Evolutionary conservation across 495 filamentous ascomycete species (phyloP).

Genomic region (Haplographium delicatum): DNA sequence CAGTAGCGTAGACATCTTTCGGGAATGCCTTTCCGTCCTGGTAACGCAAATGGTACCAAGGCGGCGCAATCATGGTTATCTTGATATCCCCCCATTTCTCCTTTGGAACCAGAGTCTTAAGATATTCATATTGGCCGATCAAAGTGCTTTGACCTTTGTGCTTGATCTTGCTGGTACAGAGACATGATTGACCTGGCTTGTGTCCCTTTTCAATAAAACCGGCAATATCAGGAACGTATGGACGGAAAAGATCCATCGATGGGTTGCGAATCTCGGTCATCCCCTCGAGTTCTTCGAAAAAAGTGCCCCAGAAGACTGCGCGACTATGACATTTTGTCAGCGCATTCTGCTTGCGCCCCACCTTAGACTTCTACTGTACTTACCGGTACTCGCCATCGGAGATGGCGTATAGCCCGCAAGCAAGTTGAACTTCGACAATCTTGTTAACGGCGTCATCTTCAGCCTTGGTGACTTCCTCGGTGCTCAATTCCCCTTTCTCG

Average conservation of each 20-base stretch:
- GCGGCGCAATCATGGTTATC: conserved; percentile 67
- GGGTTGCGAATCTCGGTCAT: conserved; percentile 59
- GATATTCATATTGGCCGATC: conserved; percentile 61
- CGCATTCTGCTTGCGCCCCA: background rate
- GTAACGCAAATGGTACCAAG: conserved; percentile 73
- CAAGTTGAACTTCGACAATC: conserved; percentile 59
- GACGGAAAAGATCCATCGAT: conserved; percentile 57
- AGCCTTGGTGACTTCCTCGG: conserved; percentile 43
- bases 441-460: conserved; percentile 65
- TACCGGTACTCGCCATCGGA: conserved; percentile 74
- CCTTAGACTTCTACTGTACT: conserved; percentile 22
- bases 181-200: conserved; percentile 63
- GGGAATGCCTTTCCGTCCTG: conserved; percentile 65
- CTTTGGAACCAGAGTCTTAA: conserved; percentile 55
- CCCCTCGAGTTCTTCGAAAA: conserved; percentile 74
- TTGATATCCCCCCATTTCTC: conserved; percentile 63
- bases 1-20: conserved; percentile 56
- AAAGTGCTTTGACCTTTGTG: conserved; percentile 55
- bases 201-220: conserved; percentile 61
- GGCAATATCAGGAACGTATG: conserved; percentile 76
- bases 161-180: conserved; percentile 64
- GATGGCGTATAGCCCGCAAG: conserved; percentile 61
- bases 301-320: conserved; percentile 17
- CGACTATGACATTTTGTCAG: conserved; percentile 10
- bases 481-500: conserved; percentile 58